These are phyloP conservation scores for Ramaria sp. DNA, from an alignment of 768 basidiomycete species.

Conservation along the genomic window DNA sequence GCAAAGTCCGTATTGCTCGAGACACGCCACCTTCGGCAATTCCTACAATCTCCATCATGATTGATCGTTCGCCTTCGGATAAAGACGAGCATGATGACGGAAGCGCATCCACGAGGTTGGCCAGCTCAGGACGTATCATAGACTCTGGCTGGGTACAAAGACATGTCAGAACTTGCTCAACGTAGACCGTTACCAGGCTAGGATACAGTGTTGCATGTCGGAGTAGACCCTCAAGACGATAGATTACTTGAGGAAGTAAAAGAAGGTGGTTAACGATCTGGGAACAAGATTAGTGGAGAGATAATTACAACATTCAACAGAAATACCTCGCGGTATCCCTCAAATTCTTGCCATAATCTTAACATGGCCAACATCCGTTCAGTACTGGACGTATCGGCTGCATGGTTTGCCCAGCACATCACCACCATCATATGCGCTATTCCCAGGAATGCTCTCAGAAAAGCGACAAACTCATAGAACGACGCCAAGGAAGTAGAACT, in stretches of 20 bases:
- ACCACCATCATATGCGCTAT: slow-evolving; percentile 57
- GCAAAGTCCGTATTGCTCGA: slow-evolving; percentile 47
- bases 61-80: slow-evolving; percentile 45
- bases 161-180: slow-evolving; percentile 56
- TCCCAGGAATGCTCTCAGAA: slow-evolving; percentile 59
- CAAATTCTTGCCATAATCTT: slow-evolving; percentile 52
- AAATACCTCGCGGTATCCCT: slow-evolving; percentile 63
- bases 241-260: slow-evolving; percentile 59
- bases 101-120: slow-evolving; percentile 48
- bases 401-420: slow-evolving; percentile 73
- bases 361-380: slow-evolving; percentile 55
- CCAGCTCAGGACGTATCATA: slow-evolving; percentile 47
- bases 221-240: slow-evolving; percentile 65
- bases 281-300: background rate
- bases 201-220: slow-evolving; percentile 41
- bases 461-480: slow-evolving; percentile 41
- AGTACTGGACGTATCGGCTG: slow-evolving; percentile 52
- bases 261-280: slow-evolving; percentile 70
- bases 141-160: slow-evolving; percentile 51
- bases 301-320: background rate
- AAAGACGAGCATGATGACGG: slow-evolving; percentile 52
- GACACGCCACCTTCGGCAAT: slow-evolving; percentile 61
- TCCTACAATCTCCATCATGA: slow-evolving; percentile 49
- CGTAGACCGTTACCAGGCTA: slow-evolving; percentile 51
- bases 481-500: background rate